Evolutionary conservation across 2,329 filamentous ascomycete species (phyloP).

Genomic region (Fusarium piperis): DNA sequence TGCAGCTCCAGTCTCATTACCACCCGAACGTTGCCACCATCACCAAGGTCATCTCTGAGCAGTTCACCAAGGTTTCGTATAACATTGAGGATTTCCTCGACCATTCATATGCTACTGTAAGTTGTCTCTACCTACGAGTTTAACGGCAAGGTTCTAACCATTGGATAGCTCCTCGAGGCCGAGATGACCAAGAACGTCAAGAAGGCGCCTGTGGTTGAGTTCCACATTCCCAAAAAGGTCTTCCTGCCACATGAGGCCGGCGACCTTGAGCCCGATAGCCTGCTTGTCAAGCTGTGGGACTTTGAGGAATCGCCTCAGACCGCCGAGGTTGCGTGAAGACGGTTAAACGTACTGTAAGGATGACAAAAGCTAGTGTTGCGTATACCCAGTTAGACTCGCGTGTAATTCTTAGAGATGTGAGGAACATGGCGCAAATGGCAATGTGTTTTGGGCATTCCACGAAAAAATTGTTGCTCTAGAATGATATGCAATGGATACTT

Average conservation of each 20-base stretch:
- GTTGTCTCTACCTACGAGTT: constrained; percentile 42
- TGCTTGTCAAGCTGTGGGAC: constrained; percentile 70
- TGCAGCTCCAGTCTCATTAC: constrained; percentile 90
- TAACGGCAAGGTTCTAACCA: background rate
- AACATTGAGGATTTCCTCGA: constrained; percentile 98
- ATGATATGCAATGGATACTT: background rate
- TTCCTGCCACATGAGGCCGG: constrained; percentile 66
- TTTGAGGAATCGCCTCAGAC: constrained; percentile 51
- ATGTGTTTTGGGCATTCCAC: background rate
- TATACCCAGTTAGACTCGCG: constrained; percentile 9
- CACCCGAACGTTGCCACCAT: constrained; percentile 97
- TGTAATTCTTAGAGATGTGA: background rate
- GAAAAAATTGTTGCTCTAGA: background rate
- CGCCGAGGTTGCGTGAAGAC: constrained; percentile 14
- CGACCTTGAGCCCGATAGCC: constrained; percentile 60
- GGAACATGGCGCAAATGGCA: background rate
- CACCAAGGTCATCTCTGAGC: constrained; percentile 91
- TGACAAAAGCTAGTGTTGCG: constrained; percentile 5
- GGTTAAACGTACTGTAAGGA: background rate
- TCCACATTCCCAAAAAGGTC: constrained; percentile 89
- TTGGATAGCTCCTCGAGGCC: constrained; percentile 77
- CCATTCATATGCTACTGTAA: constrained; percentile 85
- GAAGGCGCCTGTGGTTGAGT: constrained; percentile 89
- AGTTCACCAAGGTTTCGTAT: constrained; percentile 96
- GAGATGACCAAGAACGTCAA: constrained; percentile 86